Evolutionary conservation across 2,329 filamentous ascomycete genomes (phyloP).

Genomic region (Fusarium sarcochroum): DNA sequence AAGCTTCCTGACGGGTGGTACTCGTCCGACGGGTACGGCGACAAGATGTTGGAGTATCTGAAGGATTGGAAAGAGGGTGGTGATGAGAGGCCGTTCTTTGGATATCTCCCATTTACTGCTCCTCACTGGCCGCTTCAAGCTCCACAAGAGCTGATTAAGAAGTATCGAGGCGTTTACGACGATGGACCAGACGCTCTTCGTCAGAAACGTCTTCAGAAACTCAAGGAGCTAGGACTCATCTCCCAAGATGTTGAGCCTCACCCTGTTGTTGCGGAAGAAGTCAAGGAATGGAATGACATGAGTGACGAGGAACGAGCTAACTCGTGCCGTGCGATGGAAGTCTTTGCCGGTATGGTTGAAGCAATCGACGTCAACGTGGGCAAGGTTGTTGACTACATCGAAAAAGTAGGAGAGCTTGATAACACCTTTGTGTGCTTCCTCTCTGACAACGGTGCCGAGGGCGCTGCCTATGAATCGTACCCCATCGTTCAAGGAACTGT

Average conservation of each 20-base stretch:
- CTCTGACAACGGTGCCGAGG: constrained; percentile 6
- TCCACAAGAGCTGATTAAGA: not conserved
- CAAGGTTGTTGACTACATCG: not conserved
- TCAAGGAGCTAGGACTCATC: not conserved
- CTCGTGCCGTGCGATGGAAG: not conserved
- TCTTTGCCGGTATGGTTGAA: constrained; percentile 2
- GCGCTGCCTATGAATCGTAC: not conserved
- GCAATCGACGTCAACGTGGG: not conserved
- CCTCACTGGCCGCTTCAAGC: constrained; percentile 8
- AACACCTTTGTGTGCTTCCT: not conserved
- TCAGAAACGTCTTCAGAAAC: not conserved
- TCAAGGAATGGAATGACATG: too few species aligned
- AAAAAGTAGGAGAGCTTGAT: not conserved
- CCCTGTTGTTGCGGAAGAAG: not conserved
- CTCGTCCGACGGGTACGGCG: not conserved
- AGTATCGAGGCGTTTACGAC: not conserved
- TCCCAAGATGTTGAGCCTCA: not conserved
- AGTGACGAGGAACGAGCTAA: too few species aligned
- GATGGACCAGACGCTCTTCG: not conserved
- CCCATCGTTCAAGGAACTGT: not conserved
- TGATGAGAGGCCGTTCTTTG: not conserved
- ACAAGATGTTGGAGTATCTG: not conserved
- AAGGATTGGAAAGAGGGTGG: not conserved
- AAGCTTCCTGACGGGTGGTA: not conserved
- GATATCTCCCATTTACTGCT: constrained; percentile 7